Base-by-base conservation (phyloP, 2,329 filamentous ascomycete genomes). In the Fusarium brevicatenulatum region DNA sequence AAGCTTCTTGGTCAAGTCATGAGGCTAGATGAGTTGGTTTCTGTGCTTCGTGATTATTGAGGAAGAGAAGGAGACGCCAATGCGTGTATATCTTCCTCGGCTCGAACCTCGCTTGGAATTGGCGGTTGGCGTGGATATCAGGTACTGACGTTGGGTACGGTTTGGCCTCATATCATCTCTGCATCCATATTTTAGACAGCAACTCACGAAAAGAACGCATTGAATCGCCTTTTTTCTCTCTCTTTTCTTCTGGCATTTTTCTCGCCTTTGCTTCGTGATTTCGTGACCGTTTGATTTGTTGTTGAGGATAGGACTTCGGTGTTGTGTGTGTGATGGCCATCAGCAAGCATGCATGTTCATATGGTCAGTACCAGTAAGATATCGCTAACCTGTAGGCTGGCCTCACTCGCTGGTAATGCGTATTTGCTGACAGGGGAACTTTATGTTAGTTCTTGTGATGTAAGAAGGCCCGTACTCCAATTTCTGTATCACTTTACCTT, bases 1-100 rank as follows among this genome's bases (percentile, higher is more conserved):
- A 92, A 92, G 83, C 85, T 99, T 43, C 84, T 97, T 40, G 90
- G 91, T 4, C 94, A 98, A 82, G 86, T 98, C 16, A 89, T 89
- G 80, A 88, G 94, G 68, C 86, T 97, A 74, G 96, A 99, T 82
- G 92, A 96, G 58, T 86, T 97, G 74, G 91, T 98, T 52, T 92
- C 92, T 32, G 88, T 96, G 18, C 87, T 98, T 75, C 88, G 93
- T 70, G 96, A 99, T 80, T 95, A 89, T 76, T 94, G 53, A 68
- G 47, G 34, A 39, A 32, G 46, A 54, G 46, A 42, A 54, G n/a
- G 30, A 23, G 40, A 59, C 11, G 18, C 23, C 34, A 21, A 25
- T 18, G 18, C 25, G 25, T 44, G 37, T 52, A 36, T 52, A 23
- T 53, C 28, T 53, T 58, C n/a, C 39, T 71, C 57, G 39, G 37